phyloP scores from a whole-genome alignment of 371 early-diverging fungal species.

The Zancudomyces culisetae region DNA sequence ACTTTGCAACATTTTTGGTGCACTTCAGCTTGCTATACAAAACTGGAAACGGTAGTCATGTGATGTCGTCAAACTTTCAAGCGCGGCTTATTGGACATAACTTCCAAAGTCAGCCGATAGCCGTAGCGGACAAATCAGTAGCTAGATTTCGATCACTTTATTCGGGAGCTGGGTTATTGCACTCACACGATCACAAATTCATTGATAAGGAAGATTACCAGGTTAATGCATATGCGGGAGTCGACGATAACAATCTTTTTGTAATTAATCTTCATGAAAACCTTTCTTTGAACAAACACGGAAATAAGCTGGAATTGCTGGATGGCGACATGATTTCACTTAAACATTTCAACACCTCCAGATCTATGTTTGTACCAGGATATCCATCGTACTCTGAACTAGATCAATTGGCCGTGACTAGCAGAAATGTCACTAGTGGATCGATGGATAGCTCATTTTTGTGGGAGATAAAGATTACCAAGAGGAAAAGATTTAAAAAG shows the following conservation, averaged over 20 bases:
- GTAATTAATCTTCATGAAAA: constrained; percentile 26
- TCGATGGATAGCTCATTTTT: constrained; percentile 68
- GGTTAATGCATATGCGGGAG: constrained; percentile 92
- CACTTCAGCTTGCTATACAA: constrained; percentile 83
- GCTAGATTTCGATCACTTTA: constrained; percentile 76
- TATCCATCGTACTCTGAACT: constrained; percentile 54
- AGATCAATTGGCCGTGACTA: constrained; percentile 65
- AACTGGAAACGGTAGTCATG: constrained; percentile 87
- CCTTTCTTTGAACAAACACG: constrained; percentile 18
- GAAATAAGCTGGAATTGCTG: constrained; percentile 23
- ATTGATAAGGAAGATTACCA: constrained; percentile 94
- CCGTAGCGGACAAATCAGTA: constrained; percentile 79
- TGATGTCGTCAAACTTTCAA: constrained; percentile 97
- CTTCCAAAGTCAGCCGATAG: constrained; percentile 62
- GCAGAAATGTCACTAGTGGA: constrained; percentile 36
- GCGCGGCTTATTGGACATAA: constrained; percentile 71
- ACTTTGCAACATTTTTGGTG: constrained; percentile 68
- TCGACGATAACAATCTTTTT: constrained; percentile 96
- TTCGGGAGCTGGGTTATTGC: constrained; percentile 89
- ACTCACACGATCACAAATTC: constrained; percentile 90
- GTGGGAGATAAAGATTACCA: constrained; percentile 80
- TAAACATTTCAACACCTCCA: constrained; percentile 46
- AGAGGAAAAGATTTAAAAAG: constrained; percentile 18
- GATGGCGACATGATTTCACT: constrained; percentile 74
- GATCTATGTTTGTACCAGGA: constrained; percentile 64